phyloP scores from a whole-genome alignment of 1,139 yeast species.

The Spathaspora sp. region DNA sequence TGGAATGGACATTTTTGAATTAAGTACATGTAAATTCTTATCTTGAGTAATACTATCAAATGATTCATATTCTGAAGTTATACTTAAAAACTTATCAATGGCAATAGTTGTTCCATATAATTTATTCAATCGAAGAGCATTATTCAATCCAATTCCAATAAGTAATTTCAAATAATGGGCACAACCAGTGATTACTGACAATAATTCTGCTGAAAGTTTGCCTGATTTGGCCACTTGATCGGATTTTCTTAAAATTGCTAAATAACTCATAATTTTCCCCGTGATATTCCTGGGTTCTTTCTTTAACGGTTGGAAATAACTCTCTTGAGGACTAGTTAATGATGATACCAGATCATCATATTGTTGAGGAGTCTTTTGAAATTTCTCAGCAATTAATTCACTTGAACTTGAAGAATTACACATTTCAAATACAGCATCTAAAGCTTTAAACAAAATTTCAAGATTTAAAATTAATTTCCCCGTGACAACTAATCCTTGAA shows the following conservation, averaged over 20 bases:
- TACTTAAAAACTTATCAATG: conserved; percentile 59
- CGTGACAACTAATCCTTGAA: conserved; percentile 69
- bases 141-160: conserved; percentile 76
- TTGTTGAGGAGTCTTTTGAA: conserved; percentile 1
- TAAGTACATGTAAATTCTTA: conserved; percentile 24
- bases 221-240: conserved; percentile 53
- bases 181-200: conserved; percentile 84
- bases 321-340: conserved; percentile 11
- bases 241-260: conserved; percentile 67
- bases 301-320: conserved; percentile 35
- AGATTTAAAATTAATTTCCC: conserved; percentile 73
- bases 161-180: conserved; percentile 90
- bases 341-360: conserved; percentile 16
- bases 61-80: conserved; percentile 16
- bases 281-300: conserved; percentile 90
- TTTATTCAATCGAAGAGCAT: conserved; percentile 69
- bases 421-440: conserved; percentile 49
- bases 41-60: conserved; percentile 9
- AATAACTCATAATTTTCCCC: conserved; percentile 73
- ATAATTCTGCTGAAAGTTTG: conserved; percentile 54
- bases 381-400: conserved; percentile 8
- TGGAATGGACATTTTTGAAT: conserved; percentile 43
- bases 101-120: conserved; percentile 58
- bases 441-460: conserved; percentile 73
- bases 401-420: conserved; percentile 13